phyloP scores from a whole-genome alignment of 164 flowering plant genomes.

The Kalanchoe fedtschenkoi region DNA sequence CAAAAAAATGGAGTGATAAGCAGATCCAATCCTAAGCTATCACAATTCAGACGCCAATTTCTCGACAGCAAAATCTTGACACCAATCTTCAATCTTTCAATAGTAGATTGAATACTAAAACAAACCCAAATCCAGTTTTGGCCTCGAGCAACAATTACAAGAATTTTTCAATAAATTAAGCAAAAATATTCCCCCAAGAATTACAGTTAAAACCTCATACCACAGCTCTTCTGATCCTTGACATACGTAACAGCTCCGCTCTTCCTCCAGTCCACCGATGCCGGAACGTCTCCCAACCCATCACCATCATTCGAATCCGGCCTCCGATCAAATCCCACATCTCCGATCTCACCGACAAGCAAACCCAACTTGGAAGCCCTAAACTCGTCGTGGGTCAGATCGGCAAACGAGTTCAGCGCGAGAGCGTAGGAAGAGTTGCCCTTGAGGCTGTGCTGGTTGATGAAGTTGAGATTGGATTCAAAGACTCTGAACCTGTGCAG shows the following conservation, averaged over 20 bases:
- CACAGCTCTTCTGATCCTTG: constrained; percentile 88
- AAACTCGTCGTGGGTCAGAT: constrained; percentile 81
- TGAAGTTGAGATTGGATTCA: constrained; percentile 48
- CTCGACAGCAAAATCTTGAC: neutral
- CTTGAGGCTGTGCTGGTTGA: constrained; percentile 39
- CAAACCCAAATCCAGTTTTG: neutral
- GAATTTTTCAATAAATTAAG: neutral
- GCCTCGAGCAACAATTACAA: neutral
- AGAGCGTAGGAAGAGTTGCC: constrained; percentile 48
- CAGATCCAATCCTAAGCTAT: neutral
- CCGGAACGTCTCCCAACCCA: constrained; percentile 30
- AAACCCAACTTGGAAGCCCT: constrained; percentile 55
- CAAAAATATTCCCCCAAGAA: no score
- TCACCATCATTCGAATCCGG: constrained; percentile 1
- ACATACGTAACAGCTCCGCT: constrained; percentile 78
- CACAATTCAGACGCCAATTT: neutral
- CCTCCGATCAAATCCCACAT: constrained; percentile 1
- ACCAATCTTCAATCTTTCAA: neutral
- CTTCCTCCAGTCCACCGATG: constrained; percentile 83
- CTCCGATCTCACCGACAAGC: constrained; percentile 7
- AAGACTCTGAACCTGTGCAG: constrained; percentile 47
- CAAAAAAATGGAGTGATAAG: neutral
- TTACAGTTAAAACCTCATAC: constrained; percentile 33
- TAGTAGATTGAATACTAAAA: neutral
- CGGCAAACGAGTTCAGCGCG: constrained; percentile 72